Evolutionary conservation across 2,329 filamentous ascomycete species (phyloP).

Genomic region (Aureobasidium melanogenum): DNA sequence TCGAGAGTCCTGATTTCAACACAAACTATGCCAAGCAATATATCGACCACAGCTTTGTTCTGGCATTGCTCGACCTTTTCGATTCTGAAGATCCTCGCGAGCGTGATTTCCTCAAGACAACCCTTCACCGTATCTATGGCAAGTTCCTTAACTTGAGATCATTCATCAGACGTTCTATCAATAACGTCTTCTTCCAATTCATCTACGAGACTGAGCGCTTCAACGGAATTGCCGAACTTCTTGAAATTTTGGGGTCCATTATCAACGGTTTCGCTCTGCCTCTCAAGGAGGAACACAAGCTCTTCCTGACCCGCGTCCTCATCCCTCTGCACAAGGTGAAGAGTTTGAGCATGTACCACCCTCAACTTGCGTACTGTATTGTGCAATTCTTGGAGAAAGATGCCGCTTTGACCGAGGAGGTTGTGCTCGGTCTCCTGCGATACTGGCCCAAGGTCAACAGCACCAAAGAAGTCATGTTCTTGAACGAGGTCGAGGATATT

Average conservation of each 20-base stretch:
- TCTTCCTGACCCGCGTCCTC: slow-evolving; percentile 88
- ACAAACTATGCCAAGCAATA: slow-evolving; percentile 99
- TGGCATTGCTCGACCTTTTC: slow-evolving; percentile 92
- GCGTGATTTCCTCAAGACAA: slow-evolving; percentile 96
- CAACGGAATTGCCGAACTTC: slow-evolving; percentile 92
- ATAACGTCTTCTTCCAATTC: slow-evolving; percentile 99
- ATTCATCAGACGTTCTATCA: slow-evolving; percentile 96
- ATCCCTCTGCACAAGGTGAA: slow-evolving; percentile 96
- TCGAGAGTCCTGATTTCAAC: slow-evolving; percentile 99
- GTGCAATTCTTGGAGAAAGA: slow-evolving; percentile 99
- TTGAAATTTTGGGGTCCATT: slow-evolving; percentile 95
- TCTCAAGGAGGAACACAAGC: slow-evolving; percentile 96
- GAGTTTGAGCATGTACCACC: slow-evolving; percentile 99
- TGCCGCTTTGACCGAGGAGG: slow-evolving; percentile 91
- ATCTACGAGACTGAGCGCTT: slow-evolving; percentile 98
- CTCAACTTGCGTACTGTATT: slow-evolving; percentile 95
- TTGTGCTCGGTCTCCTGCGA: slow-evolving; percentile 83
- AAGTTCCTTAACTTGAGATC: slow-evolving; percentile 97
- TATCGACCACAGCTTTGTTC: slow-evolving; percentile 95
- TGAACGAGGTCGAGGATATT: slow-evolving; percentile 98
- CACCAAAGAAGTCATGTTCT: slow-evolving; percentile 99
- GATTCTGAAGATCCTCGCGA: slow-evolving; percentile 96
- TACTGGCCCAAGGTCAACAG: slow-evolving; percentile 99
- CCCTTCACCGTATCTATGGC: slow-evolving; percentile 93
- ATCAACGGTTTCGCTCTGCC: slow-evolving; percentile 98